Evolutionary conservation across 345 rosid genomes (phyloP), one percentile per base, ranked within the genome.

Genomic region (Abelmoschus esculentus): DNA sequence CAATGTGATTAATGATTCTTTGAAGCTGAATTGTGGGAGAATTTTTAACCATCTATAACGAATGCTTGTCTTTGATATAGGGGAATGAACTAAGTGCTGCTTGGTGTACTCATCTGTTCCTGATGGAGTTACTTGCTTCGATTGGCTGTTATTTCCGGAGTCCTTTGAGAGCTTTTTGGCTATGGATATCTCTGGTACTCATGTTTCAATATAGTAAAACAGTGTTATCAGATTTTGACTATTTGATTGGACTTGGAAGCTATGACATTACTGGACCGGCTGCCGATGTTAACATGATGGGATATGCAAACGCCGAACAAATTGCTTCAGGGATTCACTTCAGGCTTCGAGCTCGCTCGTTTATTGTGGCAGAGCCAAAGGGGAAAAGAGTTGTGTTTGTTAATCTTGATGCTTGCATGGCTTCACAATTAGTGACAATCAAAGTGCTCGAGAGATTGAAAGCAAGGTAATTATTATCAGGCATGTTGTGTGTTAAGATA

Each of bases 281-380:
- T 0, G 98, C 99, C 57, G 96, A 95, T 84, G 99, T 95, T 10
- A 95, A 92, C 70, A 87, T 95, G 98, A 95, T 95, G 99, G 99
- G 98, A 12, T 95, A 89, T 74, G 96, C 99, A 47, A 86, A 90
- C 70, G 78, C 79, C 47, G 98, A 87, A 36, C 99, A 95, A 84
- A 78, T 78, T 53, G 79, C 97, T 9, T 87, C 96, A 0, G 98
- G 99, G 36, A 42, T 95, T 77, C 99, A 95, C 86, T 85, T 95
- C 78, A 82, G 99, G 86, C 76, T 95, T 77, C 89, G 93, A 0
- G 96, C 98, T 54, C 87, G 98, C 9, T 46, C 96, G 0, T 95
- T 91, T 74, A 88, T 95, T 49, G 96, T 89, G 81, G 90, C 90
- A 0, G 89, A 90, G 75, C 93, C 96, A 0, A 61, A 88, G 55